Evolutionary conservation across 352 stramenopile species (phyloP).

Genomic region (Phytophthora macrochlamydospora): DNA sequence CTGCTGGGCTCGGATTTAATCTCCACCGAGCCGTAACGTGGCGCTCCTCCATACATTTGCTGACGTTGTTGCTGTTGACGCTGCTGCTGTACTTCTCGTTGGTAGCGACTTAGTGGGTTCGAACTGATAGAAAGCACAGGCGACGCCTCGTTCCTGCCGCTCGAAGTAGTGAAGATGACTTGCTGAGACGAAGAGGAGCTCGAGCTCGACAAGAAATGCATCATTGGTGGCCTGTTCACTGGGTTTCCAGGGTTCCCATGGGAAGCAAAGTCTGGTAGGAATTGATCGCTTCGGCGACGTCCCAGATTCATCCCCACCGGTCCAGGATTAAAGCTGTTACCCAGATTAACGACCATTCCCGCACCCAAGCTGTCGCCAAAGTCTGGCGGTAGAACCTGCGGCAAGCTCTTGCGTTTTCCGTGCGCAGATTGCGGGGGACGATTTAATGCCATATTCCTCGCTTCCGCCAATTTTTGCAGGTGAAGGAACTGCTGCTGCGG

Average conservation of each 20-base stretch:
- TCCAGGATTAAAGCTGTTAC: constrained; percentile 12
- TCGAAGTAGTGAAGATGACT: constrained; percentile 19
- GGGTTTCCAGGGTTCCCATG: constrained; percentile 4
- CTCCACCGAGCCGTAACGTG: constrained; percentile 11
- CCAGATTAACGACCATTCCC: constrained; percentile 16
- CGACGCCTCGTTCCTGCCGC: constrained; percentile 36
- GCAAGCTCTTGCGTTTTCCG: constrained; percentile 53
- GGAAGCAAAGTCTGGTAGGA: constrained; percentile 23
- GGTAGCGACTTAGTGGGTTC: constrained; percentile 15
- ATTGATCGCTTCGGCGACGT: constrained; percentile 41
- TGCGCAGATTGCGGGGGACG: constrained; percentile 22
- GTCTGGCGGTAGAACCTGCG: constrained; percentile 36
- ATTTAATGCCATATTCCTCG: constrained; percentile 29
- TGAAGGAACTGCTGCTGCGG: constrained; percentile 30
- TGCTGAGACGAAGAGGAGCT: constrained; percentile 17
- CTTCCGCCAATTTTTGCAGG: constrained; percentile 30
- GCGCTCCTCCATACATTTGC: constrained; percentile 11
- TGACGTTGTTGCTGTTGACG: constrained; percentile 26
- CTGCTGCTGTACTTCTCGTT: constrained; percentile 23
- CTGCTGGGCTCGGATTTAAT: constrained; percentile 20
- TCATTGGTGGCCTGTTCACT: constrained; percentile 12
- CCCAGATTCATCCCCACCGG: constrained; percentile 11
- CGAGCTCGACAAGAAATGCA: constrained; percentile 29
- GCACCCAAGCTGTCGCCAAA: constrained; percentile 23
- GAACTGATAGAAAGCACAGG: constrained; percentile 37